These are phyloP conservation scores for Aspergillus cristatus DNA, from an alignment of 495 filamentous ascomycete genomes.

Conservation along the genomic window DNA sequence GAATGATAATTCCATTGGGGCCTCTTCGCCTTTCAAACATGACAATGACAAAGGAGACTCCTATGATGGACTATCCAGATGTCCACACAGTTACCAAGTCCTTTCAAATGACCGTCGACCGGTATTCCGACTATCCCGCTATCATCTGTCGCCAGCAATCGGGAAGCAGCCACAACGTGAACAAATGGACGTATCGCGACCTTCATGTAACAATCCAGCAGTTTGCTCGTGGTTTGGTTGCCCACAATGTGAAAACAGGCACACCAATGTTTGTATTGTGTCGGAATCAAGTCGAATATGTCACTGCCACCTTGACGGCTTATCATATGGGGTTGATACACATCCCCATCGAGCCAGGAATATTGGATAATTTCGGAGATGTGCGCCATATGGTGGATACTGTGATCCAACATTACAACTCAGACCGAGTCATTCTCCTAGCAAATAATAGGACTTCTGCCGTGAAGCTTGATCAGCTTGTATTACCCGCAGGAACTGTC, in stretches of 20 bases:
- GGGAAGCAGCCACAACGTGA: too few species aligned
- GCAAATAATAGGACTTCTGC: neutral
- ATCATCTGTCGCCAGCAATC: too few species aligned
- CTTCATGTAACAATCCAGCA: neutral
- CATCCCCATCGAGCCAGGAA: neutral
- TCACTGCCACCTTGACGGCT: neutral
- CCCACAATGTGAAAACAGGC: neutral
- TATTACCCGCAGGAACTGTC: neutral
- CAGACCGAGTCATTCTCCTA: neutral
- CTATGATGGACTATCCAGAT: too few species aligned
- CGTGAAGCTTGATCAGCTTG: neutral
- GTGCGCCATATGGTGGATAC: neutral
- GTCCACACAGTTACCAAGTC: too few species aligned
- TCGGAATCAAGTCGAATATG: neutral
- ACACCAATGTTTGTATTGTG: neutral
- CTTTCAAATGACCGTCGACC: too few species aligned
- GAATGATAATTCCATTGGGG: too few species aligned
- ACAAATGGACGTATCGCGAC: neutral
- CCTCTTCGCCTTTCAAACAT: too few species aligned
- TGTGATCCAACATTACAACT: neutral
- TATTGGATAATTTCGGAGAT: neutral
- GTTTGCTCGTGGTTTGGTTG: neutral
- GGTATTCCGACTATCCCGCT: too few species aligned
- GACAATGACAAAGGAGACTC: too few species aligned
- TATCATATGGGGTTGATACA: neutral